Percentiles rank a stretch among this genome's conserved stretches.
phyloP scores from a whole-genome alignment of 805 yeast genomes.

The Metschnikowia peoriensis region DNA sequence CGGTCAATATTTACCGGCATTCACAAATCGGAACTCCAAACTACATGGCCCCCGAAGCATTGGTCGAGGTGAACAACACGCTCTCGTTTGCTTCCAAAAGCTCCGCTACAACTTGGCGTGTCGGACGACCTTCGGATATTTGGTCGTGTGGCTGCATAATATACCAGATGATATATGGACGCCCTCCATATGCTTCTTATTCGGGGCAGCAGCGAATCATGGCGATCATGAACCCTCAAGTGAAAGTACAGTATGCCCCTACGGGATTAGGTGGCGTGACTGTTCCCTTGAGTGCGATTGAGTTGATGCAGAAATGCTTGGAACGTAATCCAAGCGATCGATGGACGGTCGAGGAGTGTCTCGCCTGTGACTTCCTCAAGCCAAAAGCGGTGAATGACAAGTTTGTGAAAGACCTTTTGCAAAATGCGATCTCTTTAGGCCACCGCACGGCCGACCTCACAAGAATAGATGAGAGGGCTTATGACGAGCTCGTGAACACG shows the following conservation, averaged over 20 bases:
- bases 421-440: slow-evolving; percentile 77
- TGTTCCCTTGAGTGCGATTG: slow-evolving; percentile 71
- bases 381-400: slow-evolving; percentile 72
- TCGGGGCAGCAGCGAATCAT: slow-evolving; percentile 73
- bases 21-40: slow-evolving; percentile 94
- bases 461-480: slow-evolving; percentile 37
- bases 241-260: slow-evolving; percentile 64
- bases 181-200: slow-evolving; percentile 82
- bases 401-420: slow-evolving; percentile 67
- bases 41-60: slow-evolving; percentile 97
- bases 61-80: slow-evolving; percentile 54
- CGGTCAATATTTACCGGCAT: slow-evolving; percentile 85
- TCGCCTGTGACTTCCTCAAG: slow-evolving; percentile 62
- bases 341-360: slow-evolving; percentile 59
- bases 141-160: slow-evolving; percentile 98
- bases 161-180: slow-evolving; percentile 92
- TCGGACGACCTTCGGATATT: slow-evolving; percentile 92
- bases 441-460: slow-evolving; percentile 37
- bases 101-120: slow-evolving; percentile 52
- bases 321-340: slow-evolving; percentile 67
- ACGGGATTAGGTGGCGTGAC: slow-evolving; percentile 55
- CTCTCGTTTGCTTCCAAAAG: slow-evolving; percentile 16
- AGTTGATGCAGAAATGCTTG: slow-evolving; percentile 70
- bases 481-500: slow-evolving; percentile 44
- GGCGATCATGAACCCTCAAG: slow-evolving; percentile 85